phyloP scores from a whole-genome alignment of 208 protist species.

The Wallacemonas sp. region DNA sequence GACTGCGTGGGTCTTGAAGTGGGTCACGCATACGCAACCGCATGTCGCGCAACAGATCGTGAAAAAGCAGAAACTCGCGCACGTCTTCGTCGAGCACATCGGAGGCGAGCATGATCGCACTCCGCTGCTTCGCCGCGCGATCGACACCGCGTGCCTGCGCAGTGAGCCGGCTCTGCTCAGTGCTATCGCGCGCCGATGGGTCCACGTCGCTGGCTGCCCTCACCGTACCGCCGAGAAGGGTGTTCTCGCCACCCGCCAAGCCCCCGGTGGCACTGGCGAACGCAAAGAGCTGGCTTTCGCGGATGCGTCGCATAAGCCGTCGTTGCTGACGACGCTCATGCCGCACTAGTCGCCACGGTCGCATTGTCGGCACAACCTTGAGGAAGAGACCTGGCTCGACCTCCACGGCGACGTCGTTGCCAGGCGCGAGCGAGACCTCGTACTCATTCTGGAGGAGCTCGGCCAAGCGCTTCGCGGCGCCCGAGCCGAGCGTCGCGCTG shows the following conservation, averaged over 20 bases:
- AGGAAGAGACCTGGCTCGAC: constrained; percentile 81
- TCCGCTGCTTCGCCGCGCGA: not conserved
- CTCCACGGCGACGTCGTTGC: constrained; percentile 43
- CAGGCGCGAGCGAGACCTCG: constrained; percentile 34
- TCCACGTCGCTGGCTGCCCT: not conserved
- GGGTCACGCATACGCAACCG: constrained; percentile 3
- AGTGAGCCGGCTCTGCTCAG: not conserved
- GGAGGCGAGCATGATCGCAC: not conserved
- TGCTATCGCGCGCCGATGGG: not conserved
- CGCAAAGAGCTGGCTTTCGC: not conserved
- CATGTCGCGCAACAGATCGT: not conserved
- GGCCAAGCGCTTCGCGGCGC: not conserved
- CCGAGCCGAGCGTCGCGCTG: not conserved
- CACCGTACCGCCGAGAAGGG: not conserved
- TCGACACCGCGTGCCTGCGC: not conserved
- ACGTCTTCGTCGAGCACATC: not conserved
- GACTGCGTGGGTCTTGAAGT: not conserved
- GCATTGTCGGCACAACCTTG: constrained; percentile 6
- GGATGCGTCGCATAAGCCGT: not conserved
- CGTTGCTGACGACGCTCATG: constrained; percentile 9
- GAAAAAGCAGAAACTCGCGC: not conserved
- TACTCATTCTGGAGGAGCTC: constrained; percentile 20
- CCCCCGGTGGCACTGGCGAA: no score
- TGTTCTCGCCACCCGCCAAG: not conserved
- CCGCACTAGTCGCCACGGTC: not conserved